Base-by-base conservation (phyloP, 192 early-diverging fungal genomes). In the Physocladia obscura region DNA sequence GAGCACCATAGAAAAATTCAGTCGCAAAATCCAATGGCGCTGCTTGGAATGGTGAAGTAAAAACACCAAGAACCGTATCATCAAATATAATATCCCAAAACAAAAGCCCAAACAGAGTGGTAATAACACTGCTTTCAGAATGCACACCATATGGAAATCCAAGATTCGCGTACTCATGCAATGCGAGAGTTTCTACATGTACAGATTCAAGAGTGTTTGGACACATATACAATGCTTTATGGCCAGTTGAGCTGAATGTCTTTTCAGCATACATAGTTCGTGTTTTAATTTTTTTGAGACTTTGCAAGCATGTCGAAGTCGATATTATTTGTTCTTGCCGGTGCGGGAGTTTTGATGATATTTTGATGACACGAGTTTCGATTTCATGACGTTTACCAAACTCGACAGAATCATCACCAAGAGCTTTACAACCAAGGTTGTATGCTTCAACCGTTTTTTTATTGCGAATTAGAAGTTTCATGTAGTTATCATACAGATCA, bases 51-150 rank as follows among this genome's bases (percentile, higher is more conserved):
- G 76, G 77, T 4, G 76, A 70, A n/a, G 69, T 61, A 51, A 84
- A 84, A 15, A 76, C 82, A 26, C 67, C 64, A 19, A 73, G 73
- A 32, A 77, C 69, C 8, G 69, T 39, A 3, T 67, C 52, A 49
- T 76, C 74, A 62, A 77, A 81, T 22, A 84, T 52, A 24, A 77
- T 62, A 27, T 76, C 71, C 71, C 69, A 79, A 61, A 84, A 79
- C 1, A 84, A 58, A 4, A 84, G 39, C 1, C 77, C 79, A 70
- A 84, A 84, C 21, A 84, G 36, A 24, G 81, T 77, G 26, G 79
- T 77, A 26, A 84, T 51, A 27, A 81, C 69, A 24, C 70, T 61
- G 69, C 74, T 78, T 60, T 84, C 82, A 27, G 78, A 36, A 63
- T 84, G 82, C 2, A 71, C 30, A 26, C 82, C 82, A 22, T 70